Conservation (phyloP, 208 protist species). For the Trypanosoma melophagium region DNA sequence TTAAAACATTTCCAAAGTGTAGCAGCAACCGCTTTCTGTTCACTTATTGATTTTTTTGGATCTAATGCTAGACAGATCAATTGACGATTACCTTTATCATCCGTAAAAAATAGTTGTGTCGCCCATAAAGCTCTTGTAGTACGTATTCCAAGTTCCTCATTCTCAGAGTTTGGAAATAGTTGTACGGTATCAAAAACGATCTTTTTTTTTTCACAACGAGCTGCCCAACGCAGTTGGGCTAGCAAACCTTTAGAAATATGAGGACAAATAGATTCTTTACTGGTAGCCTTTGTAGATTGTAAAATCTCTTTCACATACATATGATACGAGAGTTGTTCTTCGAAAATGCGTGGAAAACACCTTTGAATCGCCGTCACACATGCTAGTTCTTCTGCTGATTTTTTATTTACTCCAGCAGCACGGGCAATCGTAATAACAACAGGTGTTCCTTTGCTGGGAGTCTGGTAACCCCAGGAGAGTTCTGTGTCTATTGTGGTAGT, state of each 20-base stretch:
- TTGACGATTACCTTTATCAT: conserved; percentile 19
- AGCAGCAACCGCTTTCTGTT: conserved; percentile 58
- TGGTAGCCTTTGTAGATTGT: conserved; percentile 29
- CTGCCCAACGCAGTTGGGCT: conserved; percentile 52
- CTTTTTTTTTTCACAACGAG: conserved; percentile 17
- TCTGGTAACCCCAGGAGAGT: conserved; percentile 5
- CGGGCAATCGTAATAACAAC: conserved; percentile 28
- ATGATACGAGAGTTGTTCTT: conserved; percentile 65
- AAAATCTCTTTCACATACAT: conserved; percentile 47
- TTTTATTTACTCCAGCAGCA: conserved; percentile 39
- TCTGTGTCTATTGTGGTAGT: conserved; percentile 28
- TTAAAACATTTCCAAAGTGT: conserved; percentile 47
- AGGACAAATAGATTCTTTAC: conserved; percentile 31
- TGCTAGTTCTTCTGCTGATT: conserved; percentile 33
- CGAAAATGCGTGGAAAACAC: conserved; percentile 60
- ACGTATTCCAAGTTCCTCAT: conserved; percentile 47
- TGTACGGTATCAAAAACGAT: conserved; percentile 29
- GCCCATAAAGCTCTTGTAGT: conserved; percentile 36
- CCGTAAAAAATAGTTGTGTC: conserved; percentile 32
- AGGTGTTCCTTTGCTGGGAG: background rate
- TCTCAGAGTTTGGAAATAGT: conserved; percentile 39
- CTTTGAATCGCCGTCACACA: conserved; percentile 47
- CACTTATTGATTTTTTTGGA: conserved; percentile 59
- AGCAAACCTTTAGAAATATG: conserved; percentile 43
- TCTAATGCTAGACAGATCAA: conserved; percentile 38